Evolutionary conservation across 2,329 filamentous ascomycete species (phyloP).

Genomic region (Coniochaeta sp.): DNA sequence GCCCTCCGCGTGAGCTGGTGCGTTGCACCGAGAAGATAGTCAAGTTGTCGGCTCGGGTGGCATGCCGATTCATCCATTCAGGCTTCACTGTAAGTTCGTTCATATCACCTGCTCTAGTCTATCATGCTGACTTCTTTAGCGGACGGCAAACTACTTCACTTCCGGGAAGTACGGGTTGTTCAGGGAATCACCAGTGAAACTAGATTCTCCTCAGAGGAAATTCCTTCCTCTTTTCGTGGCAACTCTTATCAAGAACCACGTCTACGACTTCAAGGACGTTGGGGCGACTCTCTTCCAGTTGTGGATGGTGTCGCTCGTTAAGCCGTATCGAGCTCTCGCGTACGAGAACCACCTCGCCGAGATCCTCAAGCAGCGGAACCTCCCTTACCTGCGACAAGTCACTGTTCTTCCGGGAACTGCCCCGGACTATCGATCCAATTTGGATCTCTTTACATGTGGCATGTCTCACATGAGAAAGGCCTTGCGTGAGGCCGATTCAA

Average conservation of each 20-base stretch:
- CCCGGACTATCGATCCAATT: constrained; percentile 41
- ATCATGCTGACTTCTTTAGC: constrained; percentile 13
- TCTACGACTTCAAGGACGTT: constrained; percentile 39
- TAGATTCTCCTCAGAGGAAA: constrained; percentile 32
- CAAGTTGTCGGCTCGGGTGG: constrained; percentile 36
- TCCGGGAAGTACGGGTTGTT: constrained; percentile 43
- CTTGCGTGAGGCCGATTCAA: constrained; percentile 30
- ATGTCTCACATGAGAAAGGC: constrained; percentile 43
- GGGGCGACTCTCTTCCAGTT: constrained; percentile 39
- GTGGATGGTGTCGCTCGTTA: constrained; percentile 46
- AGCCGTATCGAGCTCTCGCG: constrained; percentile 35
- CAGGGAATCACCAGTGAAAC: constrained; percentile 28
- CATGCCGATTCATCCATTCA: constrained; percentile 34
- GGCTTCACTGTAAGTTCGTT: constrained; percentile 28
- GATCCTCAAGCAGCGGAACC: constrained; percentile 31
- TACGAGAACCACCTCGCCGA: constrained; percentile 45
- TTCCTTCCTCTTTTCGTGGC: constrained; percentile 44
- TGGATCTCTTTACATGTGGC: constrained; percentile 40
- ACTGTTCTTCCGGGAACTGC: constrained; percentile 25
- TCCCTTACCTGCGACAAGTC: constrained; percentile 35
- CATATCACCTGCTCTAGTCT: neutral
- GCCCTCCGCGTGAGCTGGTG: constrained; percentile 12
- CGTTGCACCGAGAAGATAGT: constrained; percentile 37
- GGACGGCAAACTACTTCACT: constrained; percentile 36
- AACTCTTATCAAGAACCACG: constrained; percentile 36